Evolutionary conservation across 352 stramenopile species (phyloP).

Genomic region (Paralagenidium karlingii): DNA sequence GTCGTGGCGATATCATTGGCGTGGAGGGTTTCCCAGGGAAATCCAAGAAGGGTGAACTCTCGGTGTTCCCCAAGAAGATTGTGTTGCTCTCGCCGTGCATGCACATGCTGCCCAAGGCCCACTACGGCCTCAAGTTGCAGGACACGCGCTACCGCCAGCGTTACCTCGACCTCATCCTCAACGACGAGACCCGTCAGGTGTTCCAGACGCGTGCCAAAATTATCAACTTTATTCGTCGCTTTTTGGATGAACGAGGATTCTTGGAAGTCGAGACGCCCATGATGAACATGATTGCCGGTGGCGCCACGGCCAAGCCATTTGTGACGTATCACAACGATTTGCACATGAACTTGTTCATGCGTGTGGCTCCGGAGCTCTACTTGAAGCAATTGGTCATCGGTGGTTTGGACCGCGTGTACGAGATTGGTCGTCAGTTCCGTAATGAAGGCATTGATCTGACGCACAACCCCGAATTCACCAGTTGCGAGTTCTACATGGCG

Average conservation of each 20-base stretch:
- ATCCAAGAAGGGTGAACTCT: constrained; percentile 97
- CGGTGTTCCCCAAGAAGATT: constrained; percentile 87
- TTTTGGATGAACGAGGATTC: constrained; percentile 91
- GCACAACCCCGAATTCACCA: constrained; percentile 99
- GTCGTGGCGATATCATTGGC: constrained; percentile 95
- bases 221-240: constrained; percentile 87
- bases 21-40: constrained; percentile 91
- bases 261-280: constrained; percentile 98
- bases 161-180: constrained; percentile 96
- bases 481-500: constrained; percentile 97
- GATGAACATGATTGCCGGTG: constrained; percentile 91
- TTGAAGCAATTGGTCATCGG: constrained; percentile 97
- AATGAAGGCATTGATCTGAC: constrained; percentile 97
- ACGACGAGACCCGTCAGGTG: constrained; percentile 85
- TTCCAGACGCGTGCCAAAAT: constrained; percentile 92
- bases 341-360: constrained; percentile 94
- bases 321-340: constrained; percentile 96
- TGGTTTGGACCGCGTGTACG: constrained; percentile 96
- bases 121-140: constrained; percentile 53
- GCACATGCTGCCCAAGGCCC: constrained; percentile 73
- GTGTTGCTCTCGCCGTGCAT: constrained; percentile 74
- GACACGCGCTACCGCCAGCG: constrained; percentile 85
- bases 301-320: constrained; percentile 95
- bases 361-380: constrained; percentile 96
- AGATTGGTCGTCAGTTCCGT: constrained; percentile 97